phyloP scores from a whole-genome alignment of 805 yeast species.

The Lipomyces orientalis region DNA sequence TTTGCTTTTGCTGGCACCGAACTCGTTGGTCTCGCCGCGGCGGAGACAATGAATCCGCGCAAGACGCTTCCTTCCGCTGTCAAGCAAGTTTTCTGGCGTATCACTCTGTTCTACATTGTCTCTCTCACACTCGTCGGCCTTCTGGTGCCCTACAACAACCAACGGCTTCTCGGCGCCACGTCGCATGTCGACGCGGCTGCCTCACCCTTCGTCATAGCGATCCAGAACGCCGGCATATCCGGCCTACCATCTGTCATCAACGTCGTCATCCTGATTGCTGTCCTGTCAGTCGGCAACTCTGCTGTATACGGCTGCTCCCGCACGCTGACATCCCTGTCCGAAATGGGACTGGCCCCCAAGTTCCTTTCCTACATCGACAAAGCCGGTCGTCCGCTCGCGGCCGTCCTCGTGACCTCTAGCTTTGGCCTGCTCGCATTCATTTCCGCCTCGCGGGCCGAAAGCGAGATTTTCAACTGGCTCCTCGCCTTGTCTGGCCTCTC shows the following conservation, averaged over 20 bases:
- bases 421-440: conserved; percentile 67
- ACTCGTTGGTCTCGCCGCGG: conserved; percentile 75
- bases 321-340: conserved; percentile 69
- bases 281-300: conserved; percentile 75
- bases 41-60: conserved; percentile 74
- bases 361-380: conserved; percentile 72
- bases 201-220: conserved; percentile 78
- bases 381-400: conserved; percentile 79
- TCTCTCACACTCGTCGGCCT: conserved; percentile 64
- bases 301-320: conserved; percentile 76
- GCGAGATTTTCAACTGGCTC: conserved; percentile 69
- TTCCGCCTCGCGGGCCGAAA: conserved; percentile 61
- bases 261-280: conserved; percentile 70
- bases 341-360: conserved; percentile 67
- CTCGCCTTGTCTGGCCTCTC: conserved; percentile 78
- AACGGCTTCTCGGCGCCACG: conserved; percentile 53
- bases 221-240: conserved; percentile 65
- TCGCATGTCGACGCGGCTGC: conserved; percentile 61
- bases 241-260: conserved; percentile 77
- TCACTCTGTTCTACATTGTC: conserved; percentile 69
- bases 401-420: conserved; percentile 54
- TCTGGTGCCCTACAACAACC: conserved; percentile 68
- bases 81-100: conserved; percentile 85
- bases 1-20: conserved; percentile 80
- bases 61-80: conserved; percentile 71